Percentiles rank a stretch among this genome's conserved stretches.
These are phyloP conservation scores for Quercus wislizeni DNA, from an alignment of 306 rosid species.

Conservation along the genomic window DNA sequence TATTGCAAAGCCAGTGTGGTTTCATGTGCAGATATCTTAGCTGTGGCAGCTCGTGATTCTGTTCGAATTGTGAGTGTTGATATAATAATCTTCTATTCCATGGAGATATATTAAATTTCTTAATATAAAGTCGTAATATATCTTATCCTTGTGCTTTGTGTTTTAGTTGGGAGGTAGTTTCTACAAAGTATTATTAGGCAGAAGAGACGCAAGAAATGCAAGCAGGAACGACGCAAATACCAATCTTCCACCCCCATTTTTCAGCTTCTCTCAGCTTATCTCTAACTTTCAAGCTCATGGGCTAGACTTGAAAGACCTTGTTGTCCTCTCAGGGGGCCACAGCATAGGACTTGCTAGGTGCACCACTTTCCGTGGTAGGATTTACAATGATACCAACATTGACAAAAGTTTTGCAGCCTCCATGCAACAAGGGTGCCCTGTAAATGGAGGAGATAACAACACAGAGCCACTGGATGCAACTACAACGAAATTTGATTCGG, in stretches of 20 bases:
- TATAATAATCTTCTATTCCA: background rate
- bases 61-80: conserved; percentile 21
- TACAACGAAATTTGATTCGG: conserved; percentile 2
- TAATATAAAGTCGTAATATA: background rate
- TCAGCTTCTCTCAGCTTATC: conserved; percentile 30
- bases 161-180: conserved; percentile 19
- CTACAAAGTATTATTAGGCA: conserved; percentile 25
- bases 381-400: conserved; percentile 37
- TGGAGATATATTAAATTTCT: background rate
- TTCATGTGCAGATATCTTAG: conserved; percentile 40
- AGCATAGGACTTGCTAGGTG: conserved; percentile 31
- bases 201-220: conserved; percentile 40
- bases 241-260: conserved; percentile 28
- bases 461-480: conserved; percentile 12
- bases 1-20: conserved; percentile 25
- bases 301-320: conserved; percentile 29
- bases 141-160: background rate
- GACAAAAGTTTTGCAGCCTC: conserved; percentile 18
- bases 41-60: conserved; percentile 44
- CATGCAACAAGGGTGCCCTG: conserved; percentile 17
- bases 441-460: conserved; percentile 18
- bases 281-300: conserved; percentile 39
- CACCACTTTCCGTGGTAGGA: conserved; percentile 17
- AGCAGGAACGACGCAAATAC: conserved; percentile 15
- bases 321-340: conserved; percentile 33